Evolutionary conservation across 305 asterid genomes (phyloP).

Genomic region (Solanum hybrid): DNA sequence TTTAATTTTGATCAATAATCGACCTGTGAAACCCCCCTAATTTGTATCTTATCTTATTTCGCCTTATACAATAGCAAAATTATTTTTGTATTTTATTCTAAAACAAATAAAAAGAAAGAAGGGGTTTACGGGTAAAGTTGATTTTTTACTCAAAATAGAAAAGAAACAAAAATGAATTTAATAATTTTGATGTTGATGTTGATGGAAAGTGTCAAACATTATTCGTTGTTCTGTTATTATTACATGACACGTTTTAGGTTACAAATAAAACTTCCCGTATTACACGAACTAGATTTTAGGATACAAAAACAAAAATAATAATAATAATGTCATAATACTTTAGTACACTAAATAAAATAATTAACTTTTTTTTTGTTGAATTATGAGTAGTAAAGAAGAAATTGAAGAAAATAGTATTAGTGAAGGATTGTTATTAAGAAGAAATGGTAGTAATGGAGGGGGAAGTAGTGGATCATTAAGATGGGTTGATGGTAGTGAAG

Average conservation of each 20-base stretch:
- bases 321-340: background rate
- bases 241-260: background rate
- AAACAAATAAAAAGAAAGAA: background rate
- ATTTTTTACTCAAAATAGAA: background rate
- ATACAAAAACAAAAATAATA: background rate
- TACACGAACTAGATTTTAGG: background rate
- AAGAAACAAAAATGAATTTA: background rate
- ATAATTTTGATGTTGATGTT: background rate
- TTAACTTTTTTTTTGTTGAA: background rate
- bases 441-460: slow-evolving; percentile 20
- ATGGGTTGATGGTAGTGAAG: slow-evolving; percentile 95
- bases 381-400: slow-evolving; percentile 37
- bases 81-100: background rate
- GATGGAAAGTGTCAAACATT: background rate
- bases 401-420: slow-evolving; percentile 43
- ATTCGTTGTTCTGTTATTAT: background rate
- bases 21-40: no score
- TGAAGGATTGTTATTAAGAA: slow-evolving; percentile 38
- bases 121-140: background rate
- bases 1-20: no score
- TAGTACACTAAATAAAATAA: background rate
- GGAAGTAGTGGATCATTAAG: slow-evolving; percentile 39
- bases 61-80: background rate
- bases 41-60: background rate
- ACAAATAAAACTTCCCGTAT: background rate